Conservation (phyloP, 2,329 filamentous ascomycete species). For the Beauveria sp. region DNA sequence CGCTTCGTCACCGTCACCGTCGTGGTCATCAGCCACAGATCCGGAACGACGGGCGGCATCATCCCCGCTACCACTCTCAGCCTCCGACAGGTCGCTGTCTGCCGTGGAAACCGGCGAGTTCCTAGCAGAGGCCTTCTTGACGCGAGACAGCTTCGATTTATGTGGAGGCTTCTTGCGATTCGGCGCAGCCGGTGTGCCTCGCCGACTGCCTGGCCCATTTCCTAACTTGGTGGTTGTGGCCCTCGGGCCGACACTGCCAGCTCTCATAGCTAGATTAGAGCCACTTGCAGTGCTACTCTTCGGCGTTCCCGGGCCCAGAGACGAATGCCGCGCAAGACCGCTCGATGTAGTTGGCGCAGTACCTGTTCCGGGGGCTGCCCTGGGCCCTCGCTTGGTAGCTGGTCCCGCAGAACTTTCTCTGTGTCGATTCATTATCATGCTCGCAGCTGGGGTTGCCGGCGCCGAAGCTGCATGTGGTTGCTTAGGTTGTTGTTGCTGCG, state of each 20-base stretch:
- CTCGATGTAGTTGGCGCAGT: slow-evolving; percentile 46
- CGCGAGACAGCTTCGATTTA: slow-evolving; percentile 55
- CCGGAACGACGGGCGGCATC: slow-evolving; percentile 31
- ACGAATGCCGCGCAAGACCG: slow-evolving; percentile 53
- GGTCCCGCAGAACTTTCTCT: slow-evolving; percentile 53
- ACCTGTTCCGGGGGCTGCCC: slow-evolving; percentile 39
- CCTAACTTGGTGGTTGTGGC: slow-evolving; percentile 39
- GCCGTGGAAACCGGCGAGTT: slow-evolving; percentile 56
- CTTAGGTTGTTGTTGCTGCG: slow-evolving; percentile 13
- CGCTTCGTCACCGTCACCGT: slow-evolving; percentile 43
- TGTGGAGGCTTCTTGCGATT: slow-evolving; percentile 43
- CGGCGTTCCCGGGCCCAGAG: slow-evolving; percentile 54
- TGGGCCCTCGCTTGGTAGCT: slow-evolving; percentile 45
- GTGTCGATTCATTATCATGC: slow-evolving; percentile 51
- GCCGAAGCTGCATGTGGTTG: slow-evolving; percentile 42
- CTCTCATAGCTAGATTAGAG: slow-evolving; percentile 32
- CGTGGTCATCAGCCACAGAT: slow-evolving; percentile 27
- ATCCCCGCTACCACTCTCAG: slow-evolving; percentile 47
- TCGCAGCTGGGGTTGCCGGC: slow-evolving; percentile 52
- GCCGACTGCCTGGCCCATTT: slow-evolving; percentile 33
- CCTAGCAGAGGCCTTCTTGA: slow-evolving; percentile 51
- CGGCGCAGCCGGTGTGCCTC: slow-evolving; percentile 37
- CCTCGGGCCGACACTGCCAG: slow-evolving; percentile 55
- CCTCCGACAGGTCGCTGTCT: slow-evolving; percentile 59
- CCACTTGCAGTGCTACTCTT: slow-evolving; percentile 33